phyloP scores from a whole-genome alignment of 768 basidiomycete species.

The Kwoniella mangroviensis region DNA sequence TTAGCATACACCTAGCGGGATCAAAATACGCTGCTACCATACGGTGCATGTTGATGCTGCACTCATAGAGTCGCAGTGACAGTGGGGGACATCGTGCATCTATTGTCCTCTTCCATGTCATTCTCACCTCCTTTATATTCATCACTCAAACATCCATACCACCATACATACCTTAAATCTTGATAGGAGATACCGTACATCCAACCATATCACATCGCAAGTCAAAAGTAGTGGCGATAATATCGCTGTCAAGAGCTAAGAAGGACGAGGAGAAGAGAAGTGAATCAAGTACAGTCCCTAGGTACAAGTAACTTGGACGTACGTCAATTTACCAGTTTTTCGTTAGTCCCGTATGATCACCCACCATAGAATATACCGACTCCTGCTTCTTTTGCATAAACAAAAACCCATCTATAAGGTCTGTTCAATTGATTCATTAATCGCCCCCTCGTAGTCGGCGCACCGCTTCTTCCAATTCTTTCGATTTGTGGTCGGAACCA shows the following conservation, averaged over 20 bases:
- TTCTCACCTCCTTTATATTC: constrained; percentile 9
- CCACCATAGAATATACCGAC: too few relatives aligned
- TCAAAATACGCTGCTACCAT: background rate
- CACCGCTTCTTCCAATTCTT: background rate
- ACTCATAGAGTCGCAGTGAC: background rate
- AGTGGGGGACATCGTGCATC: background rate
- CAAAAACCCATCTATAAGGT: too few relatives aligned
- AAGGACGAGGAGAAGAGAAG: background rate
- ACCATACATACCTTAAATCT: background rate
- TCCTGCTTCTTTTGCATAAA: too few relatives aligned
- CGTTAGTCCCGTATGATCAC: background rate
- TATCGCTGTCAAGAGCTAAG: background rate
- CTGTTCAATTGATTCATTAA: too few relatives aligned
- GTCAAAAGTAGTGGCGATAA: background rate
- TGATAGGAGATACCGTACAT: background rate
- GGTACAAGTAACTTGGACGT: background rate
- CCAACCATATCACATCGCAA: too few relatives aligned
- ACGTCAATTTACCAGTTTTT: background rate
- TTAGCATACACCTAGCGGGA: background rate
- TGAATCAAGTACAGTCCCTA: background rate
- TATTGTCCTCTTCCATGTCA: background rate
- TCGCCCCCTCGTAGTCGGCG: too few relatives aligned
- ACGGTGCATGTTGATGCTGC: background rate
- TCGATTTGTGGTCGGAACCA: background rate
- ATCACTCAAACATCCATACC: background rate